A percentile compares a stretch with the other conserved stretches of the same genome.
Evolutionary conservation across 1,284 basidiomycete species (phyloP).

Genomic region (Cerioporus squamosus): DNA sequence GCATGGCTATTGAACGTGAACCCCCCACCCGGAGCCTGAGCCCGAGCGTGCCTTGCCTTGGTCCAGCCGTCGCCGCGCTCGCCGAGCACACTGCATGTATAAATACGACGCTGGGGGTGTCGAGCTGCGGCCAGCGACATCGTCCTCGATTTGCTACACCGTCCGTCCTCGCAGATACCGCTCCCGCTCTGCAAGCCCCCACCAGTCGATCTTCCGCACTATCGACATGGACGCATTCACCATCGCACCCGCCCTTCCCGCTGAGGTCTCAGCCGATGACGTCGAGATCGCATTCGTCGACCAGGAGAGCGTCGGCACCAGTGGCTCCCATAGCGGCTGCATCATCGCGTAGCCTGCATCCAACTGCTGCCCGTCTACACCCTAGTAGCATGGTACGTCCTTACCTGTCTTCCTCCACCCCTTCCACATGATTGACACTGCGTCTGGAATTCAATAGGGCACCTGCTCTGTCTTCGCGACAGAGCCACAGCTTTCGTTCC

Average conservation of each 20-base stretch:
- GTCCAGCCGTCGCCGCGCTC: too few relatives aligned
- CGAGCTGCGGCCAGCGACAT: too few relatives aligned
- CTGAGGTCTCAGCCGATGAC: not conserved
- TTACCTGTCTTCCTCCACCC: not conserved
- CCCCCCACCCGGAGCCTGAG: too few relatives aligned
- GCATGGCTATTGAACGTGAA: too few relatives aligned
- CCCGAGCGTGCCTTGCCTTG: too few relatives aligned
- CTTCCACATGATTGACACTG: not conserved
- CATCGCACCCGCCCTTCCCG: conserved; percentile 4
- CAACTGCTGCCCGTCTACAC: not conserved
- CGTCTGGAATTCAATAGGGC: not conserved
- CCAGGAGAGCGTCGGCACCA: not conserved
- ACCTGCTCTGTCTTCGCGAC: not conserved
- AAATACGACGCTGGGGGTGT: too few relatives aligned
- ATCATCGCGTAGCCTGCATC: not conserved
- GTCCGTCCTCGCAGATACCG: too few relatives aligned
- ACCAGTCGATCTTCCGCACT: too few relatives aligned
- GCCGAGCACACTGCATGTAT: too few relatives aligned
- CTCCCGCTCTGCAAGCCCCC: too few relatives aligned
- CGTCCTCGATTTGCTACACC: too few relatives aligned
- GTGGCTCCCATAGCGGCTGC: not conserved
- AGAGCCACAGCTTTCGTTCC: too few relatives aligned
- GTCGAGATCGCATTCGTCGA: conserved; percentile 1
- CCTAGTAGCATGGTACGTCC: not conserved
- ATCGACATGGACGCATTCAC: conserved; percentile 8